phyloP scores from a whole-genome alignment of 2,329 filamentous ascomycete species.

The Dryadomyces sulphureus region DNA sequence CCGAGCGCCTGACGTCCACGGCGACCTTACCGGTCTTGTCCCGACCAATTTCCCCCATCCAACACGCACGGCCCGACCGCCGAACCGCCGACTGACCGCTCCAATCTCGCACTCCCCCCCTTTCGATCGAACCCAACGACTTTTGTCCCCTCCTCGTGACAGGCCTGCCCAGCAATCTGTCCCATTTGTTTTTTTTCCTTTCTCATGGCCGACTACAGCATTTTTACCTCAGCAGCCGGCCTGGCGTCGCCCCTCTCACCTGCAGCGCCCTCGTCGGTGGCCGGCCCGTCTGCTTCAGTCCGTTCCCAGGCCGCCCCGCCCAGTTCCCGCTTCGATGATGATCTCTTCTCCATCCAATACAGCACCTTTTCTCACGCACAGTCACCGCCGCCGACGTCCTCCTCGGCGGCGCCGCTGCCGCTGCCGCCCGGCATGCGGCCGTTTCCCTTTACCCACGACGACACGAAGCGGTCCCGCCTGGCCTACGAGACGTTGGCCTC shows the following conservation, averaged over 20 bases:
- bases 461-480: constrained; percentile 46
- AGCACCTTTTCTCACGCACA: not conserved
- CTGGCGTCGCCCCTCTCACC: not conserved
- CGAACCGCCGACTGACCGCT: no score
- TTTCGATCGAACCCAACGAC: no score
- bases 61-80: no score
- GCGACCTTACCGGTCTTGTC: no score
- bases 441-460: constrained; percentile 42
- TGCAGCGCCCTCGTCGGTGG: not conserved
- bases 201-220: constrained; percentile 1
- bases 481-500: constrained; percentile 48
- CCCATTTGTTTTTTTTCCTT: no score
- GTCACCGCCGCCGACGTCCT: not conserved
- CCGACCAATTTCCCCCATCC: no score
- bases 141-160: no score
- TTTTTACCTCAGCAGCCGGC: no score
- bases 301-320: not conserved
- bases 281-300: not conserved
- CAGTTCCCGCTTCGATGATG: not conserved
- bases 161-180: no score
- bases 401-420: constrained; percentile 26
- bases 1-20: no score
- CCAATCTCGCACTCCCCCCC: no score
- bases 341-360: not conserved
- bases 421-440: constrained; percentile 39